phyloP scores from a whole-genome alignment of 768 basidiomycete genomes.

The Psilocybe sp. region DNA sequence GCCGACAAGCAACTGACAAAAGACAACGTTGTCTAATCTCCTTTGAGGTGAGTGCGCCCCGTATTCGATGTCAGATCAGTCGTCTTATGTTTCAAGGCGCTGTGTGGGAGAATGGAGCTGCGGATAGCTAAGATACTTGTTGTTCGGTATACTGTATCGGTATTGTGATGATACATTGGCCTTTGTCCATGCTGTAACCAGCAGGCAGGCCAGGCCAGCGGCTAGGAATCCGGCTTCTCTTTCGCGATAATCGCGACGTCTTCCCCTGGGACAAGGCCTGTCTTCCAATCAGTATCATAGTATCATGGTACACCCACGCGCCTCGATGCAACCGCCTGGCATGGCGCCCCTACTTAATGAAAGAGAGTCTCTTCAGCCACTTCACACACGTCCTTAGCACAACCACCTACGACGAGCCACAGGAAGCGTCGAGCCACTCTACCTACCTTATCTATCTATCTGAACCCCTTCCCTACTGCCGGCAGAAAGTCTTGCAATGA shows the following conservation, averaged over 20 bases:
- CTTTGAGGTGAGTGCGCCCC: background rate
- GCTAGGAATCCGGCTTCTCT: conserved; percentile 1
- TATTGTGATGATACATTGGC: no score
- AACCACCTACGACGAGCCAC: conserved; percentile 4
- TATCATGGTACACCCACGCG: conserved; percentile 15
- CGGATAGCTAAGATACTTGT: conserved; percentile 1
- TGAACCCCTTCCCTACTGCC: conserved; percentile 1
- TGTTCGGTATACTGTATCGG: no score
- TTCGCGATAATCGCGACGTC: conserved; percentile 16
- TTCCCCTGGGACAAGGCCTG: background rate
- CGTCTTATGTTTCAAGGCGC: background rate
- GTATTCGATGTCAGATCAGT: background rate
- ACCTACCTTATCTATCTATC: conserved; percentile 5
- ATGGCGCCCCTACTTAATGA: conserved; percentile 22
- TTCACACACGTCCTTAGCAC: conserved; percentile 13
- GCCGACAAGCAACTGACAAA: background rate
- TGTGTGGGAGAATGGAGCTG: conserved; percentile 3
- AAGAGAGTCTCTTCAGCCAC: conserved; percentile 25
- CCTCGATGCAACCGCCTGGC: conserved; percentile 47
- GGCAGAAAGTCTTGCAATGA: conserved; percentile 17
- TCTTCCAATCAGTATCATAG: background rate
- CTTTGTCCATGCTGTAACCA: no score
- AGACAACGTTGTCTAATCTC: conserved; percentile 7
- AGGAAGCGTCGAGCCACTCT: conserved; percentile 5
- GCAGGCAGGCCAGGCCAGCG: conserved; percentile 1